phyloP scores from a whole-genome alignment of 2,329 filamentous ascomycete species.

The Ascochyta viciae-villosae region DNA sequence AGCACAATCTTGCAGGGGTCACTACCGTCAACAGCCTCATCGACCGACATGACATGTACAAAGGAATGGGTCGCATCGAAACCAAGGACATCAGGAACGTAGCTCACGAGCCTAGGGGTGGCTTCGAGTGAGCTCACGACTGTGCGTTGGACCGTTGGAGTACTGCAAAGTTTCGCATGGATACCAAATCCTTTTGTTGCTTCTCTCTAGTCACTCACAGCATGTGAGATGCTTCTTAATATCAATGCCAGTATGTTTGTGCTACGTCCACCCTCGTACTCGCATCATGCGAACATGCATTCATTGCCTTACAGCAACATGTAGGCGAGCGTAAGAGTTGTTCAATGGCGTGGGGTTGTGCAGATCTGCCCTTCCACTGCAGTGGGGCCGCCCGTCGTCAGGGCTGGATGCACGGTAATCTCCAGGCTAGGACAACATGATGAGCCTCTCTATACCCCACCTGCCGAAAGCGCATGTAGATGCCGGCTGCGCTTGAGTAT shows the following conservation, averaged over 20 bases:
- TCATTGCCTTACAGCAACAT: background rate
- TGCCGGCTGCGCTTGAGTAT: background rate
- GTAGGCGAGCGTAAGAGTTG: background rate
- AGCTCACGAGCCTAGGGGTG: slow-evolving; percentile 28
- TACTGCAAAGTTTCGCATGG: background rate
- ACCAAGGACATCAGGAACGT: slow-evolving; percentile 50
- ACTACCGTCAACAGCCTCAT: slow-evolving; percentile 47
- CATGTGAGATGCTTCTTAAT: background rate
- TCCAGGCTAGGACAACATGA: background rate
- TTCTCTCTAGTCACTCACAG: background rate
- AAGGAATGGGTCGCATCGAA: slow-evolving; percentile 42
- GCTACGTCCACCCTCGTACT: background rate
- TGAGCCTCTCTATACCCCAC: background rate
- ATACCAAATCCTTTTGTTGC: slow-evolving; percentile 9
- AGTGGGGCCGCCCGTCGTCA: background rate
- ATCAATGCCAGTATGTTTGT: background rate
- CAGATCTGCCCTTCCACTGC: background rate
- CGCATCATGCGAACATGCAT: background rate
- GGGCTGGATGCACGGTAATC: background rate
- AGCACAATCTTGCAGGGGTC: slow-evolving; percentile 31
- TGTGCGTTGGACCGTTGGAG: background rate
- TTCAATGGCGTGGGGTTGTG: background rate
- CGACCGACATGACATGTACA: slow-evolving; percentile 54
- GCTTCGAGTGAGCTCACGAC: slow-evolving; percentile 5
- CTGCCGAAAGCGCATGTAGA: background rate